phyloP scores from a whole-genome alignment of 2,329 filamentous ascomycete species.

The Cytospora schulzeri region DNA sequence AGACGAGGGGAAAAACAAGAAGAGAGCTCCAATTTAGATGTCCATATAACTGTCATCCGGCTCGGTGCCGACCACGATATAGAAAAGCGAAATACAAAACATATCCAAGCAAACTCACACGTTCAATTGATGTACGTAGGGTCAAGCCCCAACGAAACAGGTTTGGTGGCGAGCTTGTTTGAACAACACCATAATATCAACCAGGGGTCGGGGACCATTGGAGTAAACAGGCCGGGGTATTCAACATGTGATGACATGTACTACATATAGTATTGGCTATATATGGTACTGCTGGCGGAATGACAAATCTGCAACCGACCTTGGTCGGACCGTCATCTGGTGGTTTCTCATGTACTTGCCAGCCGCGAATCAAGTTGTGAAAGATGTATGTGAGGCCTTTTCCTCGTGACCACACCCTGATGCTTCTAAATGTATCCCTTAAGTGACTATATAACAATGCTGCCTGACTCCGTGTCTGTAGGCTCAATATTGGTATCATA shows the following conservation, averaged over 20 bases:
- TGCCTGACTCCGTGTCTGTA: background rate
- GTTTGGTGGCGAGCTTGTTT: background rate
- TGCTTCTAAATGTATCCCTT: background rate
- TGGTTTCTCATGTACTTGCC: background rate
- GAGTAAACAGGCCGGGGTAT: no score
- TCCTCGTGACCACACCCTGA: background rate
- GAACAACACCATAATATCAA: background rate
- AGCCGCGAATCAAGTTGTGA: background rate
- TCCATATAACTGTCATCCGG: background rate
- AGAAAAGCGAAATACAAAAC: background rate
- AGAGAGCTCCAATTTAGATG: background rate
- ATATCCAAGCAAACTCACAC: background rate
- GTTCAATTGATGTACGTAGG: background rate
- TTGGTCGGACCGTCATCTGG: background rate
- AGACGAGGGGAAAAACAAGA: background rate
- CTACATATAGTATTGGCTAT: background rate
- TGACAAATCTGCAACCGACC: background rate
- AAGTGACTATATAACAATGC: background rate
- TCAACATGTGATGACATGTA: no score
- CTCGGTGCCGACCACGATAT: background rate
- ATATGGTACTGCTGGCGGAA: background rate
- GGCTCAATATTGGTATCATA: background rate
- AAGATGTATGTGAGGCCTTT: background rate
- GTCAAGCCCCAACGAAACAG: background rate
- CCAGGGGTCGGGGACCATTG: background rate